A percentile compares a stretch with the other conserved stretches of the same genome.
Conservation (phyloP, 805 yeast species). For the Cyberlindnera japonica region DNA sequence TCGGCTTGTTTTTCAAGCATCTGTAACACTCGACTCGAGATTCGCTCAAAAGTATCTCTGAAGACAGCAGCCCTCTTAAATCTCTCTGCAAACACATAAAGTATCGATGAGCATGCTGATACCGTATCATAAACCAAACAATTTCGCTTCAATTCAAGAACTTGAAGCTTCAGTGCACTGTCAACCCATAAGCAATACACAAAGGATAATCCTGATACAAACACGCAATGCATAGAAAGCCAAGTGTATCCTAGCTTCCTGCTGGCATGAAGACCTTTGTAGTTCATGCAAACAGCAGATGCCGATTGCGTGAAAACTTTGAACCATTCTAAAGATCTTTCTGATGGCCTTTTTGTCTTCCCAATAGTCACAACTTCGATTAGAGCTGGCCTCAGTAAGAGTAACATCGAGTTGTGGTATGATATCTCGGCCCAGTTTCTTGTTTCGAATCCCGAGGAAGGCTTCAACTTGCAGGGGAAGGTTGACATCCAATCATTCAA, state of each 20-base stretch:
- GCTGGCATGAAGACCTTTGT: conserved; percentile 26
- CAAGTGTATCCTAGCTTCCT: conserved; percentile 30
- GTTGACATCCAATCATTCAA: conserved; percentile 32
- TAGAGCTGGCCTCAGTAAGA: conserved; percentile 31
- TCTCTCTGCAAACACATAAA: conserved; percentile 30
- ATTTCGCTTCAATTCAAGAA: conserved; percentile 26
- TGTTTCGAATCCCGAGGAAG: conserved; percentile 31
- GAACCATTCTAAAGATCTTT: conserved; percentile 31
- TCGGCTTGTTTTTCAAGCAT: conserved; percentile 11
- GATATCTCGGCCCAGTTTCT: conserved; percentile 33
- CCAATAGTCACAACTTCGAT: conserved; percentile 21
- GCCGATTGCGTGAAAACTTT: conserved; percentile 32
- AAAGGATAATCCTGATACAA: conserved; percentile 31
- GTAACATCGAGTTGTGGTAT: conserved; percentile 32
- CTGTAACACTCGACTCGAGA: conserved; percentile 22
- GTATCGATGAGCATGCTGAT: conserved; percentile 28
- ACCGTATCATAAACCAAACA: conserved; percentile 30
- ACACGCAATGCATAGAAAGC: conserved; percentile 32
- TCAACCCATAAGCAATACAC: conserved; percentile 33
- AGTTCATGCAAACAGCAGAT: conserved; percentile 29
- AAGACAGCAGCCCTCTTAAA: conserved; percentile 28
- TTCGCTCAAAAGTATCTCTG: conserved; percentile 30
- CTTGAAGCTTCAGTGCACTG: conserved; percentile 13
- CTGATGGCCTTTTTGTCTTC: conserved; percentile 13
- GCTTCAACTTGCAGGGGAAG: conserved; percentile 28